A percentile compares a stretch with the other conserved stretches of the same genome.
Conservation (phyloP, 2,329 filamentous ascomycete genomes). For the Chaetomium sp. region DNA sequence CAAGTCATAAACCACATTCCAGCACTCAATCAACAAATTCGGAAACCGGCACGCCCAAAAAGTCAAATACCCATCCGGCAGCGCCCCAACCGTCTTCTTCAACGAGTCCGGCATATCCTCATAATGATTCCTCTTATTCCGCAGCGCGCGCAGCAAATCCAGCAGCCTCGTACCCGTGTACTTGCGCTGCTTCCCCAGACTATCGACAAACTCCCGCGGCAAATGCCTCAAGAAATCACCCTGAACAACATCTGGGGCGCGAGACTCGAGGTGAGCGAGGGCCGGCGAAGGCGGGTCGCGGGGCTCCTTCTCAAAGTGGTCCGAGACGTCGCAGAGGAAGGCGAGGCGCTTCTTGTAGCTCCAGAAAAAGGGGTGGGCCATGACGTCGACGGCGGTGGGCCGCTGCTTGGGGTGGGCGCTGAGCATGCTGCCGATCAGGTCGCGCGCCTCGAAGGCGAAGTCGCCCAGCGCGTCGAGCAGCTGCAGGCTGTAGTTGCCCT, state of each 20-base stretch:
- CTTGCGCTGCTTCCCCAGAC: conserved; percentile 89
- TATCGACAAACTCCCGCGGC: conserved; percentile 82
- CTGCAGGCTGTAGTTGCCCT: conserved; percentile 74
- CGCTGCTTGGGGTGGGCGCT: conserved; percentile 55
- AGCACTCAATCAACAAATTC: conserved; percentile 74
- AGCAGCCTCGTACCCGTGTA: conserved; percentile 84
- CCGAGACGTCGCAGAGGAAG: conserved; percentile 95
- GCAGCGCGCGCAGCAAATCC: conserved; percentile 82
- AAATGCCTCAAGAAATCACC: conserved; percentile 78
- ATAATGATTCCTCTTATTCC: conserved; percentile 98
- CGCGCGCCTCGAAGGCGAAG: conserved; percentile 82
- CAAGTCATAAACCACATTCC: conserved; percentile 70
- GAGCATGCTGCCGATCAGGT: conserved; percentile 83
- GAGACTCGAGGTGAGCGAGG: conserved; percentile 61
- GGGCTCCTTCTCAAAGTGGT: conserved; percentile 92
- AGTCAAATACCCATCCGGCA: conserved; percentile 77
- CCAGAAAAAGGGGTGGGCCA: conserved; percentile 98
- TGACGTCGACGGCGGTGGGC: conserved; percentile 75
- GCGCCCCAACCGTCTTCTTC: conserved; percentile 66
- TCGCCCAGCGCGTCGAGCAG: conserved; percentile 76
- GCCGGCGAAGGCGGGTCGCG: conserved; percentile 76
- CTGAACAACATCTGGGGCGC: conserved; percentile 57
- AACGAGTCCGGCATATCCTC: conserved; percentile 88
- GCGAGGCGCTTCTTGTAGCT: conserved; percentile 79
- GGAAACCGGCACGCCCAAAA: conserved; percentile 86